phyloP scores from a whole-genome alignment of 1,139 yeast species.

The Scheffersomyces cryptocercus region DNA sequence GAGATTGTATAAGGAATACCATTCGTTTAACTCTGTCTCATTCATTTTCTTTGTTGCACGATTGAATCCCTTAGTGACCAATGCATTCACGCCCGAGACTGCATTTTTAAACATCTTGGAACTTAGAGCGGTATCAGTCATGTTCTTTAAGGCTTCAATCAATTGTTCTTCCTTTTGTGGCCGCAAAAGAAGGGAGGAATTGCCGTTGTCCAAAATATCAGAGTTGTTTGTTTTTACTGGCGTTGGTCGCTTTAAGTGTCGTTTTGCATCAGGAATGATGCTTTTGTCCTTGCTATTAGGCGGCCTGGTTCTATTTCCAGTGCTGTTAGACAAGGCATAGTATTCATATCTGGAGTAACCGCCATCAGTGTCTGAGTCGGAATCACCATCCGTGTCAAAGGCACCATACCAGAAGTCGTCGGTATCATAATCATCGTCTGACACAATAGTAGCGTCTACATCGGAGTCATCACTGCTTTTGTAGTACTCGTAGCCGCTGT shows the following conservation, averaged over 20 bases:
- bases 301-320: not conserved
- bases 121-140: not conserved
- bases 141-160: not conserved
- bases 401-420: not conserved
- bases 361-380: not conserved
- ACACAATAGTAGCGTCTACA: not conserved
- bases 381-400: not conserved
- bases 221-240: not conserved
- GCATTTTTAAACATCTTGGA: not conserved
- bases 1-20: not conserved
- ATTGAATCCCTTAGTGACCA: not conserved
- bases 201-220: not conserved
- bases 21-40: not conserved
- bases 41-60: slow-evolving; percentile 1
- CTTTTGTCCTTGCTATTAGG: not conserved
- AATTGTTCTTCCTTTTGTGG: not conserved
- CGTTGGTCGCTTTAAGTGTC: not conserved
- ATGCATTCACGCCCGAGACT: not conserved
- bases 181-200: no score
- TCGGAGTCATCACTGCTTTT: not conserved
- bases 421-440: not conserved
- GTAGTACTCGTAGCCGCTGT: not conserved
- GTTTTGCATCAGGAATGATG: no score
- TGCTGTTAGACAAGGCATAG: not conserved
- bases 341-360: not conserved